phyloP scores from a whole-genome alignment of 345 rosid species.

The Pelargonium nanum region DNA sequence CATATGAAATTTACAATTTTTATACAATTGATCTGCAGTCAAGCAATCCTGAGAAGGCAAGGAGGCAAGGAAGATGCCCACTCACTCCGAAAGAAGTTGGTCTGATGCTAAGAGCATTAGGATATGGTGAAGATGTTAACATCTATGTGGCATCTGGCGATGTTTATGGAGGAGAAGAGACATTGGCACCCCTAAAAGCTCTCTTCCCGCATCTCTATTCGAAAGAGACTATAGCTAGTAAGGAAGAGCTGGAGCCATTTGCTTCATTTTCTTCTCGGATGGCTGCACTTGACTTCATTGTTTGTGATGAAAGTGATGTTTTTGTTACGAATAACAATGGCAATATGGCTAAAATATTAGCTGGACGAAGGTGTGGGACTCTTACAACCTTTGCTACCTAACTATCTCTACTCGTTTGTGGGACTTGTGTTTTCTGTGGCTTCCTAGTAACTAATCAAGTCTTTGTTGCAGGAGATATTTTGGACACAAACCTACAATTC shows the following conservation, averaged over 20 bases:
- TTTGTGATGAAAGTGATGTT: conserved; percentile 91
- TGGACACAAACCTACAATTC: conserved; percentile 88
- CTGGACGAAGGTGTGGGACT: conserved; percentile 68
- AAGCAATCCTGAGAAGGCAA: conserved; percentile 71
- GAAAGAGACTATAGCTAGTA: conserved; percentile 72
- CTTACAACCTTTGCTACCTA: conserved; percentile 3
- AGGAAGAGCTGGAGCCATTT: conserved; percentile 66
- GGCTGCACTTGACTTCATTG: conserved; percentile 97
- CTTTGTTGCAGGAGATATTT: conserved; percentile 65
- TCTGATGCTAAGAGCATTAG: conserved; percentile 88
- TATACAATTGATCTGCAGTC: conserved; percentile 32
- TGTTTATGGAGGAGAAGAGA: conserved; percentile 78
- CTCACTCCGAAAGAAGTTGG: conserved; percentile 97
- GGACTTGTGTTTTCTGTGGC: conserved; percentile 1
- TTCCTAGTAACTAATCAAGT: conserved; percentile 7
- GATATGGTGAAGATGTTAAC: conserved; percentile 82
- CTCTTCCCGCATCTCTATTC: conserved; percentile 84
- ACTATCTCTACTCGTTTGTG: background rate
- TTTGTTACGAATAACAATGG: conserved; percentile 97
- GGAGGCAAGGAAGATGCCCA: conserved; percentile 97
- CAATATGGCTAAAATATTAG: conserved; percentile 89
- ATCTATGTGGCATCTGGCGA: conserved; percentile 98
- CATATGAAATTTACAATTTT: background rate
- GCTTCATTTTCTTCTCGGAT: conserved; percentile 82
- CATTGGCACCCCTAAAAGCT: conserved; percentile 68